These are phyloP conservation scores for Fagus sylvatica DNA, from an alignment of 306 rosid genomes.

Conservation along the genomic window DNA sequence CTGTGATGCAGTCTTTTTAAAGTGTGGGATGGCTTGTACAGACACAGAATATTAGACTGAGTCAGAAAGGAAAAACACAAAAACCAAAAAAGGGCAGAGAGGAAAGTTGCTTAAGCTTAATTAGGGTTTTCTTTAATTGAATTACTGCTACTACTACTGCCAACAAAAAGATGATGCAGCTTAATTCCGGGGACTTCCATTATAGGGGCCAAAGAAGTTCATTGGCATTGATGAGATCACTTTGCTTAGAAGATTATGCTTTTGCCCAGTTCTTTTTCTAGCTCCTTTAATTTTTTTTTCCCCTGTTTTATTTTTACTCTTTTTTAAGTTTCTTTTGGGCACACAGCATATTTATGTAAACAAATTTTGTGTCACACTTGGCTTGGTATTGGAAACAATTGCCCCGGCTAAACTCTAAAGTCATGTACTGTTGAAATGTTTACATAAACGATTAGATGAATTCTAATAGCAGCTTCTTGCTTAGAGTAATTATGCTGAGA, in stretches of 20 bases:
- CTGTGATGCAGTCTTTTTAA: conserved; percentile 73
- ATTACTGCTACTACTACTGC: neutral
- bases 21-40: conserved; percentile 41
- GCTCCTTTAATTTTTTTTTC: conserved; percentile 7
- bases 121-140: neutral
- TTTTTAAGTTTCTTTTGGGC: neutral
- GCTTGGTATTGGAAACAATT: too few relatives aligned
- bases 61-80: neutral
- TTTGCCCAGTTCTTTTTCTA: conserved; percentile 9
- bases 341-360: neutral
- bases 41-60: conserved; percentile 25
- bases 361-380: too few relatives aligned
- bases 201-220: conserved; percentile 15
- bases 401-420: too few relatives aligned
- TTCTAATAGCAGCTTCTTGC: too few relatives aligned
- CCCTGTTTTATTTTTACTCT: neutral
- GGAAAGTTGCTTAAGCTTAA: neutral
- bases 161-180: neutral
- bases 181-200: neutral
- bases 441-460: too few relatives aligned
- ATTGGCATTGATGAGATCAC: conserved; percentile 6
- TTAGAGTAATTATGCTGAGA: too few relatives aligned
- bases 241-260: conserved; percentile 21
- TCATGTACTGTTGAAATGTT: too few relatives aligned
- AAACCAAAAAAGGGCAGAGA: neutral